Base-by-base conservation (phyloP, 164 flowering plant genomes). In the Saururus chinensis region DNA sequence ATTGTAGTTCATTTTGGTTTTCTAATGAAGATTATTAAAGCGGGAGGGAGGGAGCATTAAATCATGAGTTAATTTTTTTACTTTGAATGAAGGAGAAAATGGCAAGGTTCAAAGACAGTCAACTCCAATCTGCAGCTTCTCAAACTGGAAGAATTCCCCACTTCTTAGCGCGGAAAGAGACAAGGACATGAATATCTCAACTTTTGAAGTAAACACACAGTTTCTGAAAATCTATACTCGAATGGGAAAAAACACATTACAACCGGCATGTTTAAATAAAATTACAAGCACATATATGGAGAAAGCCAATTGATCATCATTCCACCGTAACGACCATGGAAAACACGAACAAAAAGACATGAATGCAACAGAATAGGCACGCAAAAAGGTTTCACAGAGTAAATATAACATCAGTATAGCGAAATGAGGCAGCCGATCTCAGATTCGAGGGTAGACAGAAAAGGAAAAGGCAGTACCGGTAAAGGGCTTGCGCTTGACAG, bases 401-500 rank as follows among this genome's bases (percentile, higher is more conserved):
- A 17, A 8, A 45, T 45, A 4, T 7, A 19, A 53, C 22, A n/a
- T 19, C 21, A 16, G 37, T 8, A 6, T 30, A 30, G 37, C 37
- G 14, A 51, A 23, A 65, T 30, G 9, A 17, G 24, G 20, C 19
- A 56, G n/a, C 19, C 30, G 9, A 42, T 8, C 45, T 41, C 57
- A 52, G 35, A 53, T 40, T n/a, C 12, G 35, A 35, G 61, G 13
- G 19, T 19, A 30, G 25, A 68, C 37, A 30, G 6, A 30, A 6
- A 30, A 30, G 4, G 37, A 30, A 20, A 17, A 53, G 40, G 5
- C 17, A 22, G 19, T 67, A 86, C 89, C 89, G 22, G 89, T 66
- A 56, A 87, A 87, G 42, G 89, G 89, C 65, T 84, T 84, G 69
- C 86, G 89, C 65, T 82, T 81, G 23, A 87, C 79, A 63, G 68